Evolutionary conservation across 345 rosid species (phyloP).

Genomic region (Linum tenue): DNA sequence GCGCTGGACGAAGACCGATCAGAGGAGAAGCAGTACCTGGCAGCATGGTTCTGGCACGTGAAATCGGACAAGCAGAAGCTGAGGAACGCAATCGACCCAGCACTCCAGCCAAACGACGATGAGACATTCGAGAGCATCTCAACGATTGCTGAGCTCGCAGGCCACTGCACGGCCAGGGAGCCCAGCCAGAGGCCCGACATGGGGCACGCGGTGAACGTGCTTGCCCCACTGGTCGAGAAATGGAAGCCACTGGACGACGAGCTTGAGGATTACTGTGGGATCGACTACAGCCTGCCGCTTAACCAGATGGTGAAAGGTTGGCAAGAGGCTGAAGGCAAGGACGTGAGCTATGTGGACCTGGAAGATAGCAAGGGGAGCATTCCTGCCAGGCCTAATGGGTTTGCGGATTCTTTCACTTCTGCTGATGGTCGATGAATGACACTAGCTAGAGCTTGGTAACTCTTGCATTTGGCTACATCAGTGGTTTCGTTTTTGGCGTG

Average conservation of each 20-base stretch:
- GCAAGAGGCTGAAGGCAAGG: slow-evolving; percentile 77
- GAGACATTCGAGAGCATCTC: slow-evolving; percentile 50
- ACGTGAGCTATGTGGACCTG: slow-evolving; percentile 38
- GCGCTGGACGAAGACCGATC: slow-evolving; percentile 66
- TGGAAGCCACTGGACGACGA: slow-evolving; percentile 61
- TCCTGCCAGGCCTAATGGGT: slow-evolving; percentile 60
- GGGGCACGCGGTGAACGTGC: slow-evolving; percentile 61
- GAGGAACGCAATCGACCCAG: slow-evolving; percentile 48
- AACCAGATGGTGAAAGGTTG: slow-evolving; percentile 74
- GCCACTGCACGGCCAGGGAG: slow-evolving; percentile 73
- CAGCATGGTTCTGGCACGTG: slow-evolving; percentile 65
- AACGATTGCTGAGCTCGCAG: slow-evolving; percentile 52
- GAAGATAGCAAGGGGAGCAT: slow-evolving; percentile 67
- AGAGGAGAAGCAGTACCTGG: slow-evolving; percentile 65
- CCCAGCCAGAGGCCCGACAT: slow-evolving; percentile 68
- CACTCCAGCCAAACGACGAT: slow-evolving; percentile 42
- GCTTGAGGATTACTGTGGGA: slow-evolving; percentile 53
- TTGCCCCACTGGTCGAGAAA: slow-evolving; percentile 58
- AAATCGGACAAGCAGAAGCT: slow-evolving; percentile 48
- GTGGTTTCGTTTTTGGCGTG: not conserved
- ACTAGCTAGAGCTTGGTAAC: slow-evolving; percentile 1
- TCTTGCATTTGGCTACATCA: slow-evolving; percentile 9
- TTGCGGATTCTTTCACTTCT: slow-evolving; percentile 70
- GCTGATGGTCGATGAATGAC: slow-evolving; percentile 48
- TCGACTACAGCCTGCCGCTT: slow-evolving; percentile 69